Conservation (phyloP, 306 rosid genomes). For the Coriaria nepalensis region DNA sequence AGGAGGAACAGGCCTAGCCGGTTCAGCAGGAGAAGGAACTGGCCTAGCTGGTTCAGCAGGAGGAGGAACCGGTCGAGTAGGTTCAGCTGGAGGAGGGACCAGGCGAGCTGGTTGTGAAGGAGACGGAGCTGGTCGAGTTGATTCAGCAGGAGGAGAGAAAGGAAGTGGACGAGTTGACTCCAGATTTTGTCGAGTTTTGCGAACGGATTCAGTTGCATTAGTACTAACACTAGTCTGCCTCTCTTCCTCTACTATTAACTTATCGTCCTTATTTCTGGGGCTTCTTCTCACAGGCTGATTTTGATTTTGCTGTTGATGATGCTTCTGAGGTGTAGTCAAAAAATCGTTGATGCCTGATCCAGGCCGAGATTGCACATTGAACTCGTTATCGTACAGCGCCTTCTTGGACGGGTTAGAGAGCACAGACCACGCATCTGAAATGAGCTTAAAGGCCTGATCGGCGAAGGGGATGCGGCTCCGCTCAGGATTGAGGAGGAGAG, state of each 20-base stretch:
- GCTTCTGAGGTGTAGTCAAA: background rate
- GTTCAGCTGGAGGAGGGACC: conserved; percentile 3
- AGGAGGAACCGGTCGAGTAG: background rate
- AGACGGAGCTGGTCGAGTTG: background rate
- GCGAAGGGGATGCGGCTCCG: conserved; percentile 44
- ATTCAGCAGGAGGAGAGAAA: conserved; percentile 6
- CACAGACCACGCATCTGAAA: conserved; percentile 71
- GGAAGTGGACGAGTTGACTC: conserved; percentile 4
- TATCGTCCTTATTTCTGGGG: conserved; percentile 22
- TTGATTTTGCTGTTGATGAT: conserved; percentile 12
- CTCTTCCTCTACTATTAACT: conserved; percentile 18
- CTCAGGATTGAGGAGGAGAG: conserved; percentile 50
- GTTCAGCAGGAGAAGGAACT: background rate
- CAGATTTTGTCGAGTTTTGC: conserved; percentile 11
- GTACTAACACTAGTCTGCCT: conserved; percentile 22
- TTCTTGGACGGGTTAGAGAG: conserved; percentile 52
- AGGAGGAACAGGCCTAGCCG: background rate
- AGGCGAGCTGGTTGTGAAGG: too few species aligned
- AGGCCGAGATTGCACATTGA: conserved; percentile 24
- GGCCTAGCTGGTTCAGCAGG: conserved; percentile 8
- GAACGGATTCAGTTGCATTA: conserved; percentile 23
- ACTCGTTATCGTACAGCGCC: conserved; percentile 44
- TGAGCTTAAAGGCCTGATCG: conserved; percentile 51
- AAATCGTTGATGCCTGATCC: conserved; percentile 1
- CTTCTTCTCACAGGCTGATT: conserved; percentile 21